phyloP scores from a whole-genome alignment of 2,329 filamentous ascomycete genomes.

The Fusarium buharicum region DNA sequence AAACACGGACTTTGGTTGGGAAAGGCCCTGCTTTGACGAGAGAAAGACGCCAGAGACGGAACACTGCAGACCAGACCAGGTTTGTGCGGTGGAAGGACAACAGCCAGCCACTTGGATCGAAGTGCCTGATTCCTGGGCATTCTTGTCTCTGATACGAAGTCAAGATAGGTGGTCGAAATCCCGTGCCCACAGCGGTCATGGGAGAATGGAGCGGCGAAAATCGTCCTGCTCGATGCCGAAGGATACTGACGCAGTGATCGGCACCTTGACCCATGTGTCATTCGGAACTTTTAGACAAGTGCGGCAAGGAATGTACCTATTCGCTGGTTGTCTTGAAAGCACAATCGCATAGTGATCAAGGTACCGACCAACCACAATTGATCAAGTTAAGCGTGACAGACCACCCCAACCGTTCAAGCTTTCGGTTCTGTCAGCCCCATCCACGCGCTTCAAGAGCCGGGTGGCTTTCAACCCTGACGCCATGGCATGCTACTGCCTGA shows the following conservation, averaged over 20 bases:
- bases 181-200: conserved; percentile 11
- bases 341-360: conserved; percentile 35
- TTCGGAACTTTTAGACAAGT: conserved; percentile 23
- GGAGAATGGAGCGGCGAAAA: conserved; percentile 13
- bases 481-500: conserved; percentile 30
- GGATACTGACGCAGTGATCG: conserved; percentile 24
- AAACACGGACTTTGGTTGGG: conserved; percentile 57
- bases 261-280: conserved; percentile 16
- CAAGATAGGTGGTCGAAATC: conserved; percentile 15
- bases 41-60: conserved; percentile 43
- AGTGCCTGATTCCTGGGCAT: conserved; percentile 33
- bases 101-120: conserved; percentile 35
- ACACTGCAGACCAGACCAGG: conserved; percentile 43
- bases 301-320: conserved; percentile 5
- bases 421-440: conserved; percentile 36
- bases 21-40: conserved; percentile 47
- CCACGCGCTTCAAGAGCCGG: conserved; percentile 32
- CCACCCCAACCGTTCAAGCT: conserved; percentile 34
- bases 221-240: conserved; percentile 13
- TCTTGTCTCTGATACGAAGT: conserved; percentile 38
- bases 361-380: conserved; percentile 36
- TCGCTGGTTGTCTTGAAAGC: conserved; percentile 3
- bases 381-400: conserved; percentile 21
- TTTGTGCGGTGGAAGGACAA: conserved; percentile 31
- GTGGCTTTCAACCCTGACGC: conserved; percentile 38